Conservation (phyloP, 2,329 filamentous ascomycete genomes). For the Trichoderma oligosporum region DNA sequence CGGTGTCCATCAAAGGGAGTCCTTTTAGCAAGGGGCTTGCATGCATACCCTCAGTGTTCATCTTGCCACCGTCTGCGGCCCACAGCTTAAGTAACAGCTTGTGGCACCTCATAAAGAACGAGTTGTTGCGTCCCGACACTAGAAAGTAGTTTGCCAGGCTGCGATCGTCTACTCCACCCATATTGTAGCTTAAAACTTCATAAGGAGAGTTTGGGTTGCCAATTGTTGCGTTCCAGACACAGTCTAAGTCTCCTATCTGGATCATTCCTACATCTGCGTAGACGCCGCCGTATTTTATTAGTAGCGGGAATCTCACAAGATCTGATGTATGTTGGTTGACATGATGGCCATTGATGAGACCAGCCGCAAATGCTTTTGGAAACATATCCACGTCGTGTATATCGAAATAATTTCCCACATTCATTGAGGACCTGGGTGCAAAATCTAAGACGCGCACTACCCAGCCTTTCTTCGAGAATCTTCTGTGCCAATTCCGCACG, state of each 20-base stretch:
- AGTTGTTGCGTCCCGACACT: slow-evolving; percentile 36
- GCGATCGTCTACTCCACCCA: slow-evolving; percentile 33
- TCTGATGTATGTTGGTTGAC: slow-evolving; percentile 54
- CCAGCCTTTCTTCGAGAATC: slow-evolving; percentile 51
- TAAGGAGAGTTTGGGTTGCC: slow-evolving; percentile 43
- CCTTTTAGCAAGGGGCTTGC: slow-evolving; percentile 45
- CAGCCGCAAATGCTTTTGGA: slow-evolving; percentile 48
- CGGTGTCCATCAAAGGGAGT: slow-evolving; percentile 34
- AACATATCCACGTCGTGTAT: slow-evolving; percentile 41
- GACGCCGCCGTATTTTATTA: slow-evolving; percentile 55
- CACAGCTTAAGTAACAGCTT: slow-evolving; percentile 50
- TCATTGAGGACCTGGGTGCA: slow-evolving; percentile 40
- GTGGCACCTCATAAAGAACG: slow-evolving; percentile 46
- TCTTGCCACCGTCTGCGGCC: slow-evolving; percentile 41
- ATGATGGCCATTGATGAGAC: slow-evolving; percentile 47
- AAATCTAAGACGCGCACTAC: slow-evolving; percentile 49
- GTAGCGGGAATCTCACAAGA: slow-evolving; percentile 53
- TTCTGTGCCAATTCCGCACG: slow-evolving; percentile 50
- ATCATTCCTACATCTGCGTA: slow-evolving; percentile 56
- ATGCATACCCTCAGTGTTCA: slow-evolving; percentile 50
- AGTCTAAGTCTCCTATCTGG: slow-evolving; percentile 54
- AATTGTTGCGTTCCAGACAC: slow-evolving; percentile 49
- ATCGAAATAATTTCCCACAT: slow-evolving; percentile 49
- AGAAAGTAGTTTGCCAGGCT: slow-evolving; percentile 50
- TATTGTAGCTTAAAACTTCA: slow-evolving; percentile 47